A percentile compares a stretch with the other conserved stretches of the same genome.
Evolutionary conservation across 192 early-diverging fungal genomes (phyloP).

Genomic region (Coemansia sp.): DNA sequence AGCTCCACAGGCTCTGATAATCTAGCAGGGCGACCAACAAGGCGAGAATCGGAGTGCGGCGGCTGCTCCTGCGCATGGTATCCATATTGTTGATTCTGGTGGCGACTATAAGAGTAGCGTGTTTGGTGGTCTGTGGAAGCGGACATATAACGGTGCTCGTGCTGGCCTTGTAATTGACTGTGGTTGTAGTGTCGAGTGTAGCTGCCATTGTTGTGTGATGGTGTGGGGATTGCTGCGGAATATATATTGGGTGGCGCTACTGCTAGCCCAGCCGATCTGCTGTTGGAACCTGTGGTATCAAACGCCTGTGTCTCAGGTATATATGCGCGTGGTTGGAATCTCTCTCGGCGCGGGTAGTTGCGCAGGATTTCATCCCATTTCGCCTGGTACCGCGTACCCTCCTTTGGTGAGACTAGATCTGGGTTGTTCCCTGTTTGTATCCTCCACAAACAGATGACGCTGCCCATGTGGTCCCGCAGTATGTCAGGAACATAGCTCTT

Average conservation of each 20-base stretch:
- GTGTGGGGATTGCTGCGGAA: background rate
- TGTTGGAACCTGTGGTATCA: conserved; percentile 1
- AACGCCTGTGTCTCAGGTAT: conserved; percentile 7
- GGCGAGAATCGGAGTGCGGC: background rate
- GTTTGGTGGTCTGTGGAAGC: background rate
- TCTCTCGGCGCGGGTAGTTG: conserved; percentile 47
- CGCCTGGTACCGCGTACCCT: conserved; percentile 52
- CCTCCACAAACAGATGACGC: conserved; percentile 54
- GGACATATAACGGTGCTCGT: background rate
- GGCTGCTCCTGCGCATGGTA: background rate
- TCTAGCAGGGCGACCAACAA: conserved; percentile 15
- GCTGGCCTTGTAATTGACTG: background rate
- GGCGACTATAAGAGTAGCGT: background rate
- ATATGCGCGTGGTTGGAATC: conserved; percentile 25
- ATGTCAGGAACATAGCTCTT: conserved; percentile 56
- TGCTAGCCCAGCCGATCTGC: conserved; percentile 15
- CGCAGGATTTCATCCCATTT: conserved; percentile 57
- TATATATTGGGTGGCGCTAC: conserved; percentile 1
- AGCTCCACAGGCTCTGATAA: conserved; percentile 37
- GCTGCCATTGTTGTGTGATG: conserved; percentile 7
- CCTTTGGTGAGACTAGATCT: conserved; percentile 51
- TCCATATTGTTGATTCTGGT: conserved; percentile 18
- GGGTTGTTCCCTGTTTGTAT: conserved; percentile 52
- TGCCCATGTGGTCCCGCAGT: conserved; percentile 56
- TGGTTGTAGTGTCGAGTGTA: background rate